Base-by-base conservation (phyloP, 2,329 filamentous ascomycete genomes). In the Colletotrichum orbiculare region DNA sequence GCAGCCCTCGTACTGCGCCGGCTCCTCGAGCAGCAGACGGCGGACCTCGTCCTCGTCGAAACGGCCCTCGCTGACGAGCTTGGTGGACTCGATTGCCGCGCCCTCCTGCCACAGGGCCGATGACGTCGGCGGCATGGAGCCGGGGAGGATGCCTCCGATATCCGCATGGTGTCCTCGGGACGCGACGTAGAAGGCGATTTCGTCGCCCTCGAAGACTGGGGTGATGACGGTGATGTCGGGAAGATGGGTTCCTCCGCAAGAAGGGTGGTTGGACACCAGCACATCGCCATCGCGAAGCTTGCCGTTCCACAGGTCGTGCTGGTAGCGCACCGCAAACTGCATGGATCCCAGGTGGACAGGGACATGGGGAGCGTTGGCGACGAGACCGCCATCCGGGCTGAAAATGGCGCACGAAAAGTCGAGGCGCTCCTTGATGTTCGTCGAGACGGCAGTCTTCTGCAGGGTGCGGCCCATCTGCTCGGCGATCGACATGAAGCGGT, bases 361-460 rank as follows among this genome's bases (percentile, higher is more conserved):
- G 2, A 94, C 81, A 78, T 94, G 91, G 0, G 91, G 91, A 10
- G 91, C 86, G 73, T 92, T 92, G 1, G 90, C 90, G 1, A 93
- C 90, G 1, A 94, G 79, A 0, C 89, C 89, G 8, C 91, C 91
- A 33, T 90, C 87, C 0, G 88, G 85, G 47, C 91, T 90, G 71
- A 94, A 94, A 0, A 94, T 78, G 2, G 91, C 91, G 61, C 91
- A 94, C 0, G 90, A 93, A 72, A 92, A 94, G 69, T 94, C 91
- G 0, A 94, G 81, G 13, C 91, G 84, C 72, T 94, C 92, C 70
- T 94, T 91, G 74, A 94, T 91, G 70, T 93, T 94, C 0, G 89
- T 91, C 45, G 87, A 90, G 25, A 94, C 89, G 69, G 88, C 89
- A 0, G 90, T 93, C 78, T 93, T 93, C 71, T 94, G 90, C 55